These are phyloP conservation scores for Leptographium wingfieldii DNA, from an alignment of 2,329 filamentous ascomycete species.

Conservation along the genomic window DNA sequence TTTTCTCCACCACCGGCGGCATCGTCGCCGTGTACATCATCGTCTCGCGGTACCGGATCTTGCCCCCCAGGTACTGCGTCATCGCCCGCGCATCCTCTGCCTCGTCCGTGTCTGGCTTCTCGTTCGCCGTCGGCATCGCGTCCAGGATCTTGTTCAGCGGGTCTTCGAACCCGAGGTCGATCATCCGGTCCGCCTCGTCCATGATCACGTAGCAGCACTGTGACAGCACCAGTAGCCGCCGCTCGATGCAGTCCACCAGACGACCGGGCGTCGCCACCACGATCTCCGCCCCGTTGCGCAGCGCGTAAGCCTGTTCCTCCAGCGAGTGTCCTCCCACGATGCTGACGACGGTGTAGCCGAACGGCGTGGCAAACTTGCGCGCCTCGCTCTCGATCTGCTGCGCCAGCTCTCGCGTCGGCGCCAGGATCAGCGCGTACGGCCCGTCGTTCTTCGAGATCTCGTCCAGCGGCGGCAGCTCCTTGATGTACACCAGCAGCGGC, in stretches of 20 bases:
- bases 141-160: slow-evolving; percentile 96
- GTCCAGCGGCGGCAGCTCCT: slow-evolving; percentile 71
- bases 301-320: slow-evolving; percentile 82
- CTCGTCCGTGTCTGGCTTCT: slow-evolving; percentile 88
- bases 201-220: slow-evolving; percentile 98
- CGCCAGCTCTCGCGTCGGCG: slow-evolving; percentile 90
- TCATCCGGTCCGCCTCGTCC: slow-evolving; percentile 99
- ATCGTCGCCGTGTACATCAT: slow-evolving; percentile 99
- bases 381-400: slow-evolving; percentile 96
- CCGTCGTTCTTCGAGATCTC: slow-evolving; percentile 86
- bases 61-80: slow-evolving; percentile 62
- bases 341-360: slow-evolving; percentile 90
- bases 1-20: slow-evolving; percentile 82
- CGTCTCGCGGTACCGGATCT: slow-evolving; percentile 81
- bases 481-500: slow-evolving; percentile 88
- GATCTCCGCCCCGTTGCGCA: slow-evolving; percentile 89
- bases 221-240: slow-evolving; percentile 78
- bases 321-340: slow-evolving; percentile 96
- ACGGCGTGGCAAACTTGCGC: slow-evolving; percentile 76
- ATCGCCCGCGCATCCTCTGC: slow-evolving; percentile 81
- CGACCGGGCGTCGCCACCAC: slow-evolving; percentile 97
- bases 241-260: slow-evolving; percentile 92
- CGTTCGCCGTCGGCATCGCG: slow-evolving; percentile 80
- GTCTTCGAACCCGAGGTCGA: slow-evolving; percentile 95
- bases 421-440: slow-evolving; percentile 92